Evolutionary conservation across 164 flowering plant species (phyloP).

Genomic region (Liquidambar formosana): DNA sequence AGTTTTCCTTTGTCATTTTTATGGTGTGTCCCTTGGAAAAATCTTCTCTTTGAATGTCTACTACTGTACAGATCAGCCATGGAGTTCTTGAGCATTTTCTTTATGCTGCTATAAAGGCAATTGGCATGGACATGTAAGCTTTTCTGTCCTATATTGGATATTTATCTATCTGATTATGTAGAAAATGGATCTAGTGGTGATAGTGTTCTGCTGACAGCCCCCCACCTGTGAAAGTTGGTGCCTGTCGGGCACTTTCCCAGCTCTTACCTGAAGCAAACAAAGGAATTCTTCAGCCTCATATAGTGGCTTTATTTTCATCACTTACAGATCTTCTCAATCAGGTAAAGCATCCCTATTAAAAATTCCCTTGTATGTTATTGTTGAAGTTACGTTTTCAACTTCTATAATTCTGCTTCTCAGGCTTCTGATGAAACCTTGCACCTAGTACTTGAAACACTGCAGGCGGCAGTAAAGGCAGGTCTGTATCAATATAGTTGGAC

Average conservation of each 20-base stretch:
- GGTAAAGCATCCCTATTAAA: conserved; percentile 34
- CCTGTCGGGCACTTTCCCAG: conserved; percentile 81
- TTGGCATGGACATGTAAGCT: conserved; percentile 76
- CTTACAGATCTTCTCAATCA: conserved; percentile 77
- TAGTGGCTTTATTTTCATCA: conserved; percentile 69
- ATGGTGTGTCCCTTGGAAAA: background rate
- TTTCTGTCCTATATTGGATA: background rate
- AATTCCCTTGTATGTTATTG: background rate
- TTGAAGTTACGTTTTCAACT: conserved; percentile 5
- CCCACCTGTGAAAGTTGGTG: conserved; percentile 90
- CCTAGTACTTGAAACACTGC: conserved; percentile 87
- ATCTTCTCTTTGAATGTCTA: conserved; percentile 2
- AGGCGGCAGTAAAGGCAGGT: conserved; percentile 82
- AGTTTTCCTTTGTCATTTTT: background rate
- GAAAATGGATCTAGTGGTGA: conserved; percentile 3
- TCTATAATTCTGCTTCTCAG: conserved; percentile 36
- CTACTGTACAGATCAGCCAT: conserved; percentile 52
- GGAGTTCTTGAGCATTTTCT: conserved; percentile 65
- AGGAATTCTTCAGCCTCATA: conserved; percentile 49
- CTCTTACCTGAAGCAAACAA: conserved; percentile 68
- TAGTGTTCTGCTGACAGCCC: conserved; percentile 50
- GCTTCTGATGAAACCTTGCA: conserved; percentile 93
- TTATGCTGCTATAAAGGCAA: conserved; percentile 58
- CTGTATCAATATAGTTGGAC: conserved; percentile 3
- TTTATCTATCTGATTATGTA: background rate